Percentiles rank a stretch among this genome's conserved stretches.
phyloP scores from a whole-genome alignment of 768 basidiomycete species.

The Tricholoma hemisulphureum region DNA sequence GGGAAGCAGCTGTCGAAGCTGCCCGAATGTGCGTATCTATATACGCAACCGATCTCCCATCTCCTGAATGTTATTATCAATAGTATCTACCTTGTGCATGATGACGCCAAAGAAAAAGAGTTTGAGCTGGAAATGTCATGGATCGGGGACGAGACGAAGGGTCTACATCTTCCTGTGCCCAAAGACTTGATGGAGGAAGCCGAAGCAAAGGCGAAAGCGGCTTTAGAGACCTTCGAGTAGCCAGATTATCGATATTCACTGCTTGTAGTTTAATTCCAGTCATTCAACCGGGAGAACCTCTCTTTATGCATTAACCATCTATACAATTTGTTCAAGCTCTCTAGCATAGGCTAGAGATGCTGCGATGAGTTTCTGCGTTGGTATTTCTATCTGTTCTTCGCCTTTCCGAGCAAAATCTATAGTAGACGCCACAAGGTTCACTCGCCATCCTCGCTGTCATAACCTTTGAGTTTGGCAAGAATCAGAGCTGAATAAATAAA shows the following conservation, averaged over 20 bases:
- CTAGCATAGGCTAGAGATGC: conserved; percentile 78
- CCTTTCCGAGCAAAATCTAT: conserved; percentile 80
- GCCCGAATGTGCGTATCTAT: conserved; percentile 80
- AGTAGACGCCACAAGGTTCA: conserved; percentile 65
- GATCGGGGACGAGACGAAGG: conserved; percentile 84
- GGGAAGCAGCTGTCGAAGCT: conserved; percentile 89
- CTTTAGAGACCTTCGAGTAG: conserved; percentile 62
- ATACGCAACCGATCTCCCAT: not conserved
- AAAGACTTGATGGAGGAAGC: conserved; percentile 82
- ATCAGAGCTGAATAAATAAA: not conserved
- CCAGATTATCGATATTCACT: conserved; percentile 16
- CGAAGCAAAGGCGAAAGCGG: conserved; percentile 82
- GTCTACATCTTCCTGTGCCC: conserved; percentile 80
- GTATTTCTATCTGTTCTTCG: conserved; percentile 83
- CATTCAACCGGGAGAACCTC: conserved; percentile 4
- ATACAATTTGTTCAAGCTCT: conserved; percentile 91
- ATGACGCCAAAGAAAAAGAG: conserved; percentile 97
- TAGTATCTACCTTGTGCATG: conserved; percentile 96
- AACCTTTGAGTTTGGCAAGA: conserved; percentile 1
- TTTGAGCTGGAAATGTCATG: conserved; percentile 98
- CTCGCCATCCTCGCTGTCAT: conserved; percentile 77
- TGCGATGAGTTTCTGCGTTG: conserved; percentile 78
- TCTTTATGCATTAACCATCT: conserved; percentile 40
- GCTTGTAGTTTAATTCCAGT: conserved; percentile 6
- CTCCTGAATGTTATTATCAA: not conserved